phyloP scores from a whole-genome alignment of 2,329 filamentous ascomycete genomes.

The Lasiodiplodia theobromae region DNA sequence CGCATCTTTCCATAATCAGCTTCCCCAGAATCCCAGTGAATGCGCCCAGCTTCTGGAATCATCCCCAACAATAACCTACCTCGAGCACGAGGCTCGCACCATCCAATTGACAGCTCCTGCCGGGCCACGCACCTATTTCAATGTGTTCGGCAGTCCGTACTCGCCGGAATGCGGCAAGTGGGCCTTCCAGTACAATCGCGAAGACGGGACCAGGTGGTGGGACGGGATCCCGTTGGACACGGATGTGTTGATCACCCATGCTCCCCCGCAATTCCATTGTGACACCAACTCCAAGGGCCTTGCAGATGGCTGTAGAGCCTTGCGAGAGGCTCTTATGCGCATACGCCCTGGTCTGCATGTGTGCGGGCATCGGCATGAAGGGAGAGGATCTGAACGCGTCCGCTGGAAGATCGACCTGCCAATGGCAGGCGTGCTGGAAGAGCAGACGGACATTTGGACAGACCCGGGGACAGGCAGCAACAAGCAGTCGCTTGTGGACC shows the following conservation, averaged over 20 bases:
- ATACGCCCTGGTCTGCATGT: conserved; percentile 70
- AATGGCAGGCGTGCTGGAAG: conserved; percentile 56
- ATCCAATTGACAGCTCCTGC: conserved; percentile 62
- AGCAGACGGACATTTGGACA: conserved; percentile 58
- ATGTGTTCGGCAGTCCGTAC: conserved; percentile 74
- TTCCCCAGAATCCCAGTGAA: conserved; percentile 58
- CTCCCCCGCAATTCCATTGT: conserved; percentile 67
- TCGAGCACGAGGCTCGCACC: conserved; percentile 64
- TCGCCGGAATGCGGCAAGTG: conserved; percentile 64
- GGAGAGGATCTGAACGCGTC: conserved; percentile 68
- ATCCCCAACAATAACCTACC: conserved; percentile 66
- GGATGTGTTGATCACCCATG: conserved; percentile 75
- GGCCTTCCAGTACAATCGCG: conserved; percentile 70
- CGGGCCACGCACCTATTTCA: conserved; percentile 68
- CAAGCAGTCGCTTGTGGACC: conserved; percentile 69
- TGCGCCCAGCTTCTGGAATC: conserved; percentile 62
- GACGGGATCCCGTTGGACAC: conserved; percentile 64
- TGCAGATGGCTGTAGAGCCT: conserved; percentile 63
- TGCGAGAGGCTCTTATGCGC: conserved; percentile 64
- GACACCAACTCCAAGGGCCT: conserved; percentile 53
- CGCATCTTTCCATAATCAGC: conserved; percentile 63
- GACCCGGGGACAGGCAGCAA: conserved; percentile 65
- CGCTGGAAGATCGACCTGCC: conserved; percentile 58
- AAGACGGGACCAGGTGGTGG: conserved; percentile 62
- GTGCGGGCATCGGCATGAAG: conserved; percentile 76